Conservation (phyloP, 768 basidiomycete genomes). For the Ephemerocybe angulata region DNA sequence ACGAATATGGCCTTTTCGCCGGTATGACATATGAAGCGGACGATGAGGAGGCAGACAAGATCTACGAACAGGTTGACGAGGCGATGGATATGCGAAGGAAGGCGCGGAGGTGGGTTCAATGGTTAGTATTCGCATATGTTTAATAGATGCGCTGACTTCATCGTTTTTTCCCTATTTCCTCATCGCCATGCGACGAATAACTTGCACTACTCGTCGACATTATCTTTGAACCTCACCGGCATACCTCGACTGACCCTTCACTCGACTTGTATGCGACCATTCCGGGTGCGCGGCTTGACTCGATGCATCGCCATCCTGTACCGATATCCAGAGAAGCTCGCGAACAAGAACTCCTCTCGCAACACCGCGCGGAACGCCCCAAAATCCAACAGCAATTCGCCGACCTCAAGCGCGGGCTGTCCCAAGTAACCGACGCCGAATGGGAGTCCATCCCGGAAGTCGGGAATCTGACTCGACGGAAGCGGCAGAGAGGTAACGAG, state of each 20-base stretch:
- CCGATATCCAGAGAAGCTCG: conserved; percentile 57
- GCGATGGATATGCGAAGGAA: conserved; percentile 86
- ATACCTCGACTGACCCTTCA: neutral
- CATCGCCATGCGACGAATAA: neutral
- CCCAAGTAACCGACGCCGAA: conserved; percentile 82
- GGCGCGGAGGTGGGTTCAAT: conserved; percentile 63
- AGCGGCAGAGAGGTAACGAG: conserved; percentile 83
- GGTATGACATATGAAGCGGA: conserved; percentile 96
- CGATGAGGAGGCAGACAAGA: conserved; percentile 95
- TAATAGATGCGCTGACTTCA: conserved; percentile 23
- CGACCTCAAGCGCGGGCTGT: conserved; percentile 88
- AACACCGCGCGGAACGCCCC: conserved; percentile 81
- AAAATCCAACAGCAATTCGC: conserved; percentile 96
- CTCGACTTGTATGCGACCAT: neutral
- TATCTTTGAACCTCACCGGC: conserved; percentile 5
- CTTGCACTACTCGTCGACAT: conserved; percentile 12
- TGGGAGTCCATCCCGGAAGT: conserved; percentile 97
- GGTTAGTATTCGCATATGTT: conserved; percentile 37
- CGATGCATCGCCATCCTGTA: neutral
- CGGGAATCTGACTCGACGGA: conserved; percentile 82
- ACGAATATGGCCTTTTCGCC: conserved; percentile 93
- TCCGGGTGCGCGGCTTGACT: too few species aligned
- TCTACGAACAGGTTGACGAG: conserved; percentile 88
- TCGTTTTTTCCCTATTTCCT: conserved; percentile 12
- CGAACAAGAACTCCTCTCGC: conserved; percentile 66